Base-by-base conservation (phyloP, 805 yeast genomes). In the Debaryomyces hansenii region DNA sequence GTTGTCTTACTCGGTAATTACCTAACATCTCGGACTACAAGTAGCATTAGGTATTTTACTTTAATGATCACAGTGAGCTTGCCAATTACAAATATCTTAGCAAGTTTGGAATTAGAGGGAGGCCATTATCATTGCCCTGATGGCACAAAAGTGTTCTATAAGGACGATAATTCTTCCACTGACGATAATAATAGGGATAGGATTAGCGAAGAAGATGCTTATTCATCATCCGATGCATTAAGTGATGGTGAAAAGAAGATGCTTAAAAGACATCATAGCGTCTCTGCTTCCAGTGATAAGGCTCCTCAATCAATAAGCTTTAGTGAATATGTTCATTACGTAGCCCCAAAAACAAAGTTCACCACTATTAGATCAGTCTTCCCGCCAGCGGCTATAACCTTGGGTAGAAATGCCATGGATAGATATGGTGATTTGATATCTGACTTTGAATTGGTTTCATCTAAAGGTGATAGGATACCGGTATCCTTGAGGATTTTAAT, bases 371-470 rank as follows among this genome's bases (percentile, higher is more conserved):
- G 83, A 39, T 82, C 90, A 0, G 85, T 84, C 0, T 84, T 87
- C 54, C 89, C 91, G 2, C 83, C 89, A 1, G 81, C 85, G 45
- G 90, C 94, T 0, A 83, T 87, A 48, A 86, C 91, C 0, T 66
- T 87, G 37, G 94, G 94, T 3, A 77, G 88, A 55, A 84, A 80
- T 59, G 87, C 90, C 0, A 77, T 85, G 57, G 89, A 84, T 55
- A 69, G 87, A 40, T 84, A 74, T 60, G 85, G 87, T 0, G 75
- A 75, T 27, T 69, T 82, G 6, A 64, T 86, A 5, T 76, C 90
- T 0, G 94, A 87, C 64, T 82, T 87, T 59, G 90, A 86, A 58
- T 69, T 87, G 41, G 75, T 86, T 8, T 77, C 87, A 1, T 72
- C 79, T n/a, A 87, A 82, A 55, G 92, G 91, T 6, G 84, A 80